Base-by-base conservation (phyloP, 202 grass and related monocot genomes). In the Zoysia matrella region DNA sequence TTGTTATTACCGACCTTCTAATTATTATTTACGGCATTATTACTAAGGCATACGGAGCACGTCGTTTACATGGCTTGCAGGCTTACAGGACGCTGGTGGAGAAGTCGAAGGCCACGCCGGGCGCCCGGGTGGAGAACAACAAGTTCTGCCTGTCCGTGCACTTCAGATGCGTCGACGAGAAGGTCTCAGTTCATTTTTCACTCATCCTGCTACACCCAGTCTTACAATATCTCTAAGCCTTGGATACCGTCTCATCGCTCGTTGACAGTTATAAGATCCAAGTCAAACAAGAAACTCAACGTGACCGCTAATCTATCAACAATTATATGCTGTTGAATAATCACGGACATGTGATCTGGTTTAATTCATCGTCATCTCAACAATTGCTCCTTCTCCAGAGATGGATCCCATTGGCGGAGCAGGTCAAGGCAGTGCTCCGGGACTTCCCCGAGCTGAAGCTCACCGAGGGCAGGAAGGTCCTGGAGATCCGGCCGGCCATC, bases 61-160 rank as follows among this genome's bases (percentile, higher is more conserved):
- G n/a, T n/a, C n/a, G n/a, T n/a, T n/a, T n/a, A n/a, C 77, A 50
- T 71, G 65, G 11, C 46, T 1, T 36, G 13, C 73, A 94, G 92
- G 92, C 82, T 11, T 94, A 76, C 49, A 69, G 78, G 74, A 81
- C 80, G 4, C 79, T 94, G 48, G 61, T 82, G 67, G 89, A 89
- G 70, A 80, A 57, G 69, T 85, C 78, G 1, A 89, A 76, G 66
- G 41, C 52, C 64, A 91, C 89, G 62, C 77, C 77, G 11, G 92
- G 89, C 18, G 84, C 84, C 16, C 87, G 63, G 76, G 92, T 94
- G 57, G 92, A 94, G 89, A 63, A 91, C 84, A 94, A 94, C 83
- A 94, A 94, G 87, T 94, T 94, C 82, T 94, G 92, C 80, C 72
- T 91, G 3, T 94, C 92, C 55, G 92, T 94, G 77, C 92, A 94